Conservation (phyloP, 371 early-diverging fungal species). For the Rhizomucor miehei region DNA sequence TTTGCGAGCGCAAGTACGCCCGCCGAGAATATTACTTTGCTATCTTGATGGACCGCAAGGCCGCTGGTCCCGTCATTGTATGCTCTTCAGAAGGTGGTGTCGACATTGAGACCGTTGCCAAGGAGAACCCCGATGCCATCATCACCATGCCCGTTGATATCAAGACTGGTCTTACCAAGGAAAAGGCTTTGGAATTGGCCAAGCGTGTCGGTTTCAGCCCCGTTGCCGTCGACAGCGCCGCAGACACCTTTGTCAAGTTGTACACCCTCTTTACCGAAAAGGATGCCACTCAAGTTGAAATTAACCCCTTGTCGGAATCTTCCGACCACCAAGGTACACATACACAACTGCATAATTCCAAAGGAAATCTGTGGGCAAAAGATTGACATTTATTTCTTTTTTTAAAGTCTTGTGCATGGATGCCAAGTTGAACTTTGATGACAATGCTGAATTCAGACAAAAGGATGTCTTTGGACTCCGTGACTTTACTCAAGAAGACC, state of each 20-base stretch:
- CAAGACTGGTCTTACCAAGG: slow-evolving; percentile 61
- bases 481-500: slow-evolving; percentile 95
- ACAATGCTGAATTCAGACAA: slow-evolving; percentile 98
- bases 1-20: slow-evolving; percentile 94
- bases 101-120: slow-evolving; percentile 96
- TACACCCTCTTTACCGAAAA: slow-evolving; percentile 95
- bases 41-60: slow-evolving; percentile 93
- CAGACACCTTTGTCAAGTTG: slow-evolving; percentile 87
- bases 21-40: slow-evolving; percentile 98
- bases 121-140: slow-evolving; percentile 92
- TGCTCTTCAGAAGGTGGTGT: slow-evolving; percentile 97
- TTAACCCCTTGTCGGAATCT: slow-evolving; percentile 96
- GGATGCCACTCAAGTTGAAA: slow-evolving; percentile 97
- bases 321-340: slow-evolving; percentile 76
- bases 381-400: neutral
- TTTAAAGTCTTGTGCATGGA: slow-evolving; percentile 51
- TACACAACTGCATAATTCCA: neutral
- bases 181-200: slow-evolving; percentile 67
- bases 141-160: slow-evolving; percentile 80
- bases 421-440: slow-evolving; percentile 86
- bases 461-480: slow-evolving; percentile 85
- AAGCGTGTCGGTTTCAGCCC: slow-evolving; percentile 87
- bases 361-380: neutral
- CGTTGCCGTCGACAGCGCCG: slow-evolving; percentile 80
- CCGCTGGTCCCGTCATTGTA: slow-evolving; percentile 93